Evolutionary conservation across 257 asterid species (phyloP).

Genomic region (Mentha longifolia): DNA sequence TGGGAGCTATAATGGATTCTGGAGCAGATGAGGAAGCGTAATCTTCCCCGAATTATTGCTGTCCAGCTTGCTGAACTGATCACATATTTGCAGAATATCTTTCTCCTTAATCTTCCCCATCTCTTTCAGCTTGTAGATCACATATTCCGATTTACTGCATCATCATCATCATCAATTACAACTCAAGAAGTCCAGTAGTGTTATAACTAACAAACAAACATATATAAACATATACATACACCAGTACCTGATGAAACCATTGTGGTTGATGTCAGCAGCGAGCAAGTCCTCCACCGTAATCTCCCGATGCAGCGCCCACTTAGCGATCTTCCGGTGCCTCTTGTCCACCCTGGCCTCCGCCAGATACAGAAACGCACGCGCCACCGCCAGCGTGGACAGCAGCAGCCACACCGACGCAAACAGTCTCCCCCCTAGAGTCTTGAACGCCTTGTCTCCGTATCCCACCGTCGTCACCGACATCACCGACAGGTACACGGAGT

Average conservation of each 20-base stretch:
- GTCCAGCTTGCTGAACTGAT: constrained; percentile 57
- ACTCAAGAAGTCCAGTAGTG: too few species aligned
- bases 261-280: constrained; percentile 56
- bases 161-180: neutral
- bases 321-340: constrained; percentile 49
- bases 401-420: constrained; percentile 59
- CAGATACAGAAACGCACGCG: constrained; percentile 57
- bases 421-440: constrained; percentile 46
- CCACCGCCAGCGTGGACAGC: constrained; percentile 58
- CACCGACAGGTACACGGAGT: constrained; percentile 50
- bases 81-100: constrained; percentile 54
- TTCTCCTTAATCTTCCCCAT: constrained; percentile 61
- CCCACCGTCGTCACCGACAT: constrained; percentile 70
- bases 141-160: constrained; percentile 56
- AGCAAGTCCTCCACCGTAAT: constrained; percentile 54
- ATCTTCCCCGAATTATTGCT: constrained; percentile 52
- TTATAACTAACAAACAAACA: too few species aligned
- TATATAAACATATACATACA: too few species aligned
- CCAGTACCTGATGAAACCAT: constrained; percentile 49
- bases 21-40: constrained; percentile 50
- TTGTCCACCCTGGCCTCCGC: constrained; percentile 60
- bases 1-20: constrained; percentile 37
- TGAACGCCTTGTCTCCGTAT: constrained; percentile 61
- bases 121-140: constrained; percentile 58
- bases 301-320: constrained; percentile 54